Base-by-base conservation (phyloP, 2,329 filamentous ascomycete genomes). In the Verticillium nubilum region DNA sequence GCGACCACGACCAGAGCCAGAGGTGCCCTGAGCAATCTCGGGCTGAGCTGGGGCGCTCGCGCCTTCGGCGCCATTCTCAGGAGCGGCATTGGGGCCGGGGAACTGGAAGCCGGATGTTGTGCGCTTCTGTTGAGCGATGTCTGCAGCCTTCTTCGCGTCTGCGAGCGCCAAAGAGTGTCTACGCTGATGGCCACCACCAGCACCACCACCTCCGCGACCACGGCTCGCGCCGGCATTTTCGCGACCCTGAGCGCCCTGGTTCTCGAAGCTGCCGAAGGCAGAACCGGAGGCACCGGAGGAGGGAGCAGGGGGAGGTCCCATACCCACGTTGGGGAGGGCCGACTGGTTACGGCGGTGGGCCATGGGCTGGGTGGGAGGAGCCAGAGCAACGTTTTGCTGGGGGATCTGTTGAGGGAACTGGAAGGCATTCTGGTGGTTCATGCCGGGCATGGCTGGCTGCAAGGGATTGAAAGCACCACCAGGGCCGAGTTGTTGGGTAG, bases 271-370 rank as follows among this genome's bases (percentile, higher is more conserved):
- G 66, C 88, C 88, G 77, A 95, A 97, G 59, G 76, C 77, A 52
- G 87, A 83, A 59, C 91, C 92, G 60, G 94, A 90, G 57, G 93
- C 87, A 64, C 94, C 92, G 26, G 95, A 96, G 19, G 95, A 96
- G 63, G 95, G 95, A 60, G 95, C 94, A 19, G 92, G 92, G 61
- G 93, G 90, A 31, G 87, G 90, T 26, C 91, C 92, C 86, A 96
- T 90, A 63, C 88, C 86, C 84, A 97, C 92, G 69, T 92, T 95
- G 56, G 95, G 93, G 66, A 98, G 84, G 72, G 94, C 94, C 73
- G 95, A 98, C 78, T 97, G 94, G 81, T 98, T 98, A 80, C 95
- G 92, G 75, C 95, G 92, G 83, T 99, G 95, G 75, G 92, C 88
- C 67, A 88, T 80, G 64, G 90, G 88, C 73, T 95, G 92, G 63